Conservation (phyloP, 202 grass and related monocot species). For the Digitaria exilis region DNA sequence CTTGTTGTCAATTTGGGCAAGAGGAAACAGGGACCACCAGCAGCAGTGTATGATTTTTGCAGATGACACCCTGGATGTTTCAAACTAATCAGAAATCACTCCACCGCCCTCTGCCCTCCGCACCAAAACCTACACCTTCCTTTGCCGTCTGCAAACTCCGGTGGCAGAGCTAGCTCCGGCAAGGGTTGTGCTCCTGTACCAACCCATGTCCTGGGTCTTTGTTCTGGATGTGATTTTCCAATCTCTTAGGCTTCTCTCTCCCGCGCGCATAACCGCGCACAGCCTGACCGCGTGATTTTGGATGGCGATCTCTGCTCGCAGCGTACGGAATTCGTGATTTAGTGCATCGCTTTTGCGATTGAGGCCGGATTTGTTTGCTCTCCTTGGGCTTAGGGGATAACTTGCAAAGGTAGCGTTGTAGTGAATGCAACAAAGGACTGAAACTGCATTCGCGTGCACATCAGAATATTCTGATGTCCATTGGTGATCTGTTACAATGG, state of each 20-base stretch:
- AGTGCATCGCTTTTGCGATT: background rate
- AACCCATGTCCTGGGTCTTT: background rate
- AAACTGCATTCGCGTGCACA: background rate
- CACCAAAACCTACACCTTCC: background rate
- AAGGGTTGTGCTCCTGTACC: background rate
- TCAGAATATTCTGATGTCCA: background rate
- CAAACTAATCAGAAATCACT: constrained; percentile 23
- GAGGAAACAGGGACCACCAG: too few relatives aligned
- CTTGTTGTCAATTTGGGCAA: too few relatives aligned
- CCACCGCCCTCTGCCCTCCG: background rate
- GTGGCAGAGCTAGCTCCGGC: background rate
- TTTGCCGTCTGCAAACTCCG: background rate
- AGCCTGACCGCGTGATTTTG: background rate
- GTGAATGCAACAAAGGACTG: background rate
- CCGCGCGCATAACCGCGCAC: background rate
- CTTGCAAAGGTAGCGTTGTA: background rate
- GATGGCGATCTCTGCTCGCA: background rate
- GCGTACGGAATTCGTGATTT: background rate
- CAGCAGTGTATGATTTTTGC: background rate
- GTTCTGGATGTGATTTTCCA: background rate
- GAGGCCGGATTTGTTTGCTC: background rate
- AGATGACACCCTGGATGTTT: background rate
- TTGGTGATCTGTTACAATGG: too few relatives aligned
- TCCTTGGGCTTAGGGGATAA: background rate
- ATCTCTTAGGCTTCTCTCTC: background rate